phyloP scores from a whole-genome alignment of 2,329 filamentous ascomycete species.

The Neonectria magnoliae region DNA sequence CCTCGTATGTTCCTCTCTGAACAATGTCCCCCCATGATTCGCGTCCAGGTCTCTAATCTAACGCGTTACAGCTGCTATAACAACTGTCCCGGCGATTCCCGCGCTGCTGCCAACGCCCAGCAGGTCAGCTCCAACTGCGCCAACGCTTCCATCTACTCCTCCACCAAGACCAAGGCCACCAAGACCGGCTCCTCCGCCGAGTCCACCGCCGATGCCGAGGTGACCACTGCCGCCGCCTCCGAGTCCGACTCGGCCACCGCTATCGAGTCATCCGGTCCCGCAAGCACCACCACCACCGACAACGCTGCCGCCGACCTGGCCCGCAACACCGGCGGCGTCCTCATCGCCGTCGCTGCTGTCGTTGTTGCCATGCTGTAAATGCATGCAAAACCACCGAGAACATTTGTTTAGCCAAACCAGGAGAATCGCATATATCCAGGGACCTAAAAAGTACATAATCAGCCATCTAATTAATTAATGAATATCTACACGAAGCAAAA shows the following conservation, averaged over 20 bases:
- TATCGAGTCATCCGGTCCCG: background rate
- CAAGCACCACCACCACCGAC: constrained; percentile 30
- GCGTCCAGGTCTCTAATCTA: constrained; percentile 25
- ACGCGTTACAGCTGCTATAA: constrained; percentile 58
- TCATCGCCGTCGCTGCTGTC: constrained; percentile 51
- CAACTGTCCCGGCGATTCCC: constrained; percentile 64
- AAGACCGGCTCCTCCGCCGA: constrained; percentile 31
- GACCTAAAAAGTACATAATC: constrained; percentile 33
- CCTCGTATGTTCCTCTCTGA: constrained; percentile 53
- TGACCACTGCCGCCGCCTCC: constrained; percentile 27
- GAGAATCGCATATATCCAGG: constrained; percentile 26
- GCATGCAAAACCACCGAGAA: background rate
- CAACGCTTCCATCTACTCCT: constrained; percentile 55
- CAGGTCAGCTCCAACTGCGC: constrained; percentile 55
- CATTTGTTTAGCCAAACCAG: constrained; percentile 6
- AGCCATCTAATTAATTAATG: constrained; percentile 33
- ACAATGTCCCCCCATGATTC: background rate
- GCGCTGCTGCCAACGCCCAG: constrained; percentile 49
- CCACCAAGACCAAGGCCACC: constrained; percentile 38
- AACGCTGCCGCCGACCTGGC: constrained; percentile 44
- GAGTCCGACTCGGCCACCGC: background rate
- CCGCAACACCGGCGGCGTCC: constrained; percentile 47
- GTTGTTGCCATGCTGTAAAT: constrained; percentile 51
- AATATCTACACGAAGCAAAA: constrained; percentile 27
- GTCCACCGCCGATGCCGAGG: constrained; percentile 32